Evolutionary conservation across 2,329 filamentous ascomycete genomes (phyloP).

Genomic region (Fusarium veterinarium): DNA sequence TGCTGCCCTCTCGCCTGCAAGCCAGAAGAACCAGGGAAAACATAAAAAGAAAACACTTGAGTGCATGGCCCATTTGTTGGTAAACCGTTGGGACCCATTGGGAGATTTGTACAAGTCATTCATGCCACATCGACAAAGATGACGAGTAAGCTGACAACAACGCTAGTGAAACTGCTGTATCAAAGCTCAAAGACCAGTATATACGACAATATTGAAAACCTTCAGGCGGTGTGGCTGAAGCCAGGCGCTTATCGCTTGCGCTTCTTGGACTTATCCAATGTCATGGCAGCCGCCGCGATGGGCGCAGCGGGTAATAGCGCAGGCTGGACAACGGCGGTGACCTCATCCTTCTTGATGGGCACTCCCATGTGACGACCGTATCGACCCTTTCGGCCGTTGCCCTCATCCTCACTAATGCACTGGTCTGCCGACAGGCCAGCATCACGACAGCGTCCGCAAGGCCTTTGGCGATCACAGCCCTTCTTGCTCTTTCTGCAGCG

Average conservation of each 20-base stretch:
- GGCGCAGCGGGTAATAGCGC: conserved; percentile 59
- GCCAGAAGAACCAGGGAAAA: conserved; percentile 32
- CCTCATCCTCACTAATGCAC: conserved; percentile 97
- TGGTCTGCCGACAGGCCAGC: conserved; percentile 93
- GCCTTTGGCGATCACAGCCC: conserved; percentile 95
- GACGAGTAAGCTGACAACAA: conserved; percentile 27
- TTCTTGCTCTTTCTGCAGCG: conserved; percentile 99
- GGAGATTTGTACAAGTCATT: conserved; percentile 27
- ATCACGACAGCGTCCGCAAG: conserved; percentile 94
- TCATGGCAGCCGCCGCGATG: conserved; percentile 52
- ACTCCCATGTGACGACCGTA: conserved; percentile 82
- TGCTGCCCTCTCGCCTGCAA: conserved; percentile 39
- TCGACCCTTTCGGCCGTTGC: conserved; percentile 94
- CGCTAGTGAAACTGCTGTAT: conserved; percentile 10
- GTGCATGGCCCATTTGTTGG: conserved; percentile 14
- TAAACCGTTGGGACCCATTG: conserved; percentile 7
- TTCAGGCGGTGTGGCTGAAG: neutral
- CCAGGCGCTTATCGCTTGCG: conserved; percentile 63
- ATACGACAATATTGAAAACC: conserved; percentile 19
- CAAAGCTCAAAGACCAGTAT: conserved; percentile 24
- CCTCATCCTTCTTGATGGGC: conserved; percentile 69
- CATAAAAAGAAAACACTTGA: conserved; percentile 13
- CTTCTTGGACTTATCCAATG: conserved; percentile 70
- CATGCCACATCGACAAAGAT: conserved; percentile 17
- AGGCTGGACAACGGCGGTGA: conserved; percentile 52